phyloP scores from a whole-genome alignment of 73 alveolate species.

The Paramecium pentaurelia region DNA sequence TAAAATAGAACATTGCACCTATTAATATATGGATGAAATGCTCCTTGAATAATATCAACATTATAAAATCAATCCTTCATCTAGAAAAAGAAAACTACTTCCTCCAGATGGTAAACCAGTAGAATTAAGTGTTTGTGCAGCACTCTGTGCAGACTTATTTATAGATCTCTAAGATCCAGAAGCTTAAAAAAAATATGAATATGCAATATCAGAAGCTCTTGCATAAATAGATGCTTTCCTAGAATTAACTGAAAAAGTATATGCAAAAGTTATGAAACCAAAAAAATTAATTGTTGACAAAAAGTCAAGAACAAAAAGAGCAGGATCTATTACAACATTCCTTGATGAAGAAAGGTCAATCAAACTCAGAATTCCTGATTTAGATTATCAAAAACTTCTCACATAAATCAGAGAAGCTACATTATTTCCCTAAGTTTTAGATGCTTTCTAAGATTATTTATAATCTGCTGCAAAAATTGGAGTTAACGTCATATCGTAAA shows the following conservation, averaged over 20 bases:
- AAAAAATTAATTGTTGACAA: neutral
- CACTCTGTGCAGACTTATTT: neutral
- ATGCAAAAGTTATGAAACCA: neutral
- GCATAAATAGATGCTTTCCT: slow-evolving; percentile 20
- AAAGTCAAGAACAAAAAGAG: neutral
- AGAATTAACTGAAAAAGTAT: neutral
- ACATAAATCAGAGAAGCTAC: slow-evolving; percentile 13
- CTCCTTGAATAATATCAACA: neutral
- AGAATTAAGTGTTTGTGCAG: slow-evolving; percentile 29
- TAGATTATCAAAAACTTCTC: neutral
- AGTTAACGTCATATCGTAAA: neutral
- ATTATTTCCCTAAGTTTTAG: neutral
- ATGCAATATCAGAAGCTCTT: neutral
- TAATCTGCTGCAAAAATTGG: neutral
- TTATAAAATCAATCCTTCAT: neutral
- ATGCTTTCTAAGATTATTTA: neutral
- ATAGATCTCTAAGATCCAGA: neutral
- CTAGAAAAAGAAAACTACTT: slow-evolving; percentile 6
- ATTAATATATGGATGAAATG: slow-evolving; percentile 10
- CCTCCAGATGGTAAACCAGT: slow-evolving; percentile 54
- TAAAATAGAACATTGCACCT: slow-evolving; percentile 16
- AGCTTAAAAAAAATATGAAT: neutral
- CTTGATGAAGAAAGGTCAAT: neutral
- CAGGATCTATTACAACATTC: neutral
- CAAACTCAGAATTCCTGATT: neutral